phyloP scores from a whole-genome alignment of 805 yeast genomes.

The Nematodospora valgi region DNA sequence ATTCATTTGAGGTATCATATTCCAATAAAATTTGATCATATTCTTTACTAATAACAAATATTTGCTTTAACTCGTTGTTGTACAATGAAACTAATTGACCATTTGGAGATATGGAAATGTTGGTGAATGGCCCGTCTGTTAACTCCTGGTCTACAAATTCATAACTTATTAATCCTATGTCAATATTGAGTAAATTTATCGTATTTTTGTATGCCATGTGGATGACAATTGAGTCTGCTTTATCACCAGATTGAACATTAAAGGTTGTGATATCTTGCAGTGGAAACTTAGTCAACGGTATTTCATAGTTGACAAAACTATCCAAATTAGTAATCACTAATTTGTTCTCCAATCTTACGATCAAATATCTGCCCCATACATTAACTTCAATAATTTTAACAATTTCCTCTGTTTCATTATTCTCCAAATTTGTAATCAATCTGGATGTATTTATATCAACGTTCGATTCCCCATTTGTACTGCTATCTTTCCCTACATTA shows the following conservation, averaged over 20 bases:
- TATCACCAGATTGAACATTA: slow-evolving; percentile 8
- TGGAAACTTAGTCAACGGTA: slow-evolving; percentile 25
- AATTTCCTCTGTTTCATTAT: slow-evolving; percentile 27
- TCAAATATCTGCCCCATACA: slow-evolving; percentile 43
- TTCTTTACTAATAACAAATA: slow-evolving; percentile 49
- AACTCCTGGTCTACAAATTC: slow-evolving; percentile 35
- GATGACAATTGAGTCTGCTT: slow-evolving; percentile 14
- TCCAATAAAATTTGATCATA: slow-evolving; percentile 44
- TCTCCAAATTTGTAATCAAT: slow-evolving; percentile 32
- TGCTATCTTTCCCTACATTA: slow-evolving; percentile 5
- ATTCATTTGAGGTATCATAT: slow-evolving; percentile 40
- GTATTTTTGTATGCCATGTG: slow-evolving; percentile 27
- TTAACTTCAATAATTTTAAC: slow-evolving; percentile 19
- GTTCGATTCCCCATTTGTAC: slow-evolving; percentile 24
- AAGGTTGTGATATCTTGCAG: slow-evolving; percentile 21
- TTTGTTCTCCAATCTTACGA: slow-evolving; percentile 37
- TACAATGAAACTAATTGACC: slow-evolving; percentile 52
- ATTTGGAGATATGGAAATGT: slow-evolving; percentile 49
- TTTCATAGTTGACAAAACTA: slow-evolving; percentile 35
- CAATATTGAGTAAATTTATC: slow-evolving; percentile 22
- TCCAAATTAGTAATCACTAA: slow-evolving; percentile 35
- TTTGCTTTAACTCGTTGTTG: slow-evolving; percentile 31
- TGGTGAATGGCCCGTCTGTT: slow-evolving; percentile 48
- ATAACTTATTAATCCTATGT: slow-evolving; percentile 17
- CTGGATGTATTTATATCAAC: slow-evolving; percentile 12